Percentiles rank a stretch among this genome's conserved stretches.
Conservation (phyloP, 257 asterid species). For the Haberlea rhodopensis region DNA sequence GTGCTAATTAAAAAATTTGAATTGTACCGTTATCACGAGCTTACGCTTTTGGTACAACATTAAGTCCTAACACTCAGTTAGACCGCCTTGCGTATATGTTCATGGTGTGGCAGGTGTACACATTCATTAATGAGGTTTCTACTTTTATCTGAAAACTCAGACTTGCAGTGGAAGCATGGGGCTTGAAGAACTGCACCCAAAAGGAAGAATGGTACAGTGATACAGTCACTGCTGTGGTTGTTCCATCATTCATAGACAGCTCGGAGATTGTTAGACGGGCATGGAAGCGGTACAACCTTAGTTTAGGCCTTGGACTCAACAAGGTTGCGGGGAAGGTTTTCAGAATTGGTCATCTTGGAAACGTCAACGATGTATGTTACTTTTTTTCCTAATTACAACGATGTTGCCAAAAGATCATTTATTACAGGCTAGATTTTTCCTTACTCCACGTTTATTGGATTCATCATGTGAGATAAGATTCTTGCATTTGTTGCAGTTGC, state of each 20-base stretch:
- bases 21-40: neutral
- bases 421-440: neutral
- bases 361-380: conserved; percentile 67
- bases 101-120: neutral
- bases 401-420: neutral
- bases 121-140: neutral
- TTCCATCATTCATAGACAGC: conserved; percentile 82
- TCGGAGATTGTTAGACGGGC: conserved; percentile 72
- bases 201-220: conserved; percentile 96
- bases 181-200: conserved; percentile 97
- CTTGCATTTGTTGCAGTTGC: conserved; percentile 49
- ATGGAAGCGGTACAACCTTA: conserved; percentile 92
- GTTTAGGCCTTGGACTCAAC: conserved; percentile 96
- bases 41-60: neutral
- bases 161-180: conserved; percentile 99
- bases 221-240: conserved; percentile 89
- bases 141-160: conserved; percentile 34
- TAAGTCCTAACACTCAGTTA: neutral
- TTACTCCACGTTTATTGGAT: neutral
- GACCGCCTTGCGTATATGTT: neutral
- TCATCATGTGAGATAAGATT: neutral
- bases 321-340: conserved; percentile 97
- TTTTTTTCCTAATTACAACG: neutral
- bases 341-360: conserved; percentile 98
- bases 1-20: neutral